A percentile compares a stretch with the other conserved stretches of the same genome.
Conservation (phyloP, 805 yeast genomes). For the Candida yuanshanica region DNA sequence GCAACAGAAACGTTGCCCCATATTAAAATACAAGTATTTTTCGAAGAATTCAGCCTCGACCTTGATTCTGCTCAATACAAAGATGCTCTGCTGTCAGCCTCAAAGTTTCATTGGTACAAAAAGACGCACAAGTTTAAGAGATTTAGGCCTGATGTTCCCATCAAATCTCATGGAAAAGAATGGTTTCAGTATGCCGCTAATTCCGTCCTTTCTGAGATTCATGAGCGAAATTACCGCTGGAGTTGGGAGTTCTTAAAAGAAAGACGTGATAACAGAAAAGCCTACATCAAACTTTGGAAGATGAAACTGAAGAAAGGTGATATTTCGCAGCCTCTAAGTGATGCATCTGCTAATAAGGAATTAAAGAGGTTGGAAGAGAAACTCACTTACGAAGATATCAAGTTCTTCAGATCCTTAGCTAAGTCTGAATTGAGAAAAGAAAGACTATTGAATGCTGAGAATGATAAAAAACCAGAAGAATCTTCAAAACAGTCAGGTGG, state of each 20-base stretch:
- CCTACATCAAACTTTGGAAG: conserved; percentile 67
- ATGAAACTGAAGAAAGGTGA: conserved; percentile 37
- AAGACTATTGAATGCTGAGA: conserved; percentile 24
- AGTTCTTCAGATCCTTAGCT: conserved; percentile 79
- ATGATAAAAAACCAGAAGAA: conserved; percentile 8
- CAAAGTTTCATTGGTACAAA: conserved; percentile 72
- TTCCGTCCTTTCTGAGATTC: conserved; percentile 75
- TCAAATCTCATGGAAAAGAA: conserved; percentile 57
- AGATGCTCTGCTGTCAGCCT: conserved; percentile 73
- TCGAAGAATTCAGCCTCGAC: conserved; percentile 85
- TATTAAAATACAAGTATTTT: conserved; percentile 65
- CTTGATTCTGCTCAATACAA: conserved; percentile 82
- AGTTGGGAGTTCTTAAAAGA: conserved; percentile 78
- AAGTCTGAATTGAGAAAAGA: conserved; percentile 60
- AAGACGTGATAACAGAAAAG: conserved; percentile 66
- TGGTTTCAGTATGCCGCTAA: conserved; percentile 83
- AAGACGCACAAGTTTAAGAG: conserved; percentile 71
- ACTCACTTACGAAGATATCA: conserved; percentile 70
- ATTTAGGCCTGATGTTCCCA: conserved; percentile 52
- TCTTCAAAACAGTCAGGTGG: conserved; percentile 32
- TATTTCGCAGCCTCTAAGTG: conserved; percentile 24
- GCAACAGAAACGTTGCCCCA: conserved; percentile 66
- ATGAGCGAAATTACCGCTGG: conserved; percentile 75
- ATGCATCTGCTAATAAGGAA: conserved; percentile 32
- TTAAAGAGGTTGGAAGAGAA: conserved; percentile 52